Base-by-base conservation (phyloP, 2,329 filamentous ascomycete genomes). In the Fusarium fracticaudum region DNA sequence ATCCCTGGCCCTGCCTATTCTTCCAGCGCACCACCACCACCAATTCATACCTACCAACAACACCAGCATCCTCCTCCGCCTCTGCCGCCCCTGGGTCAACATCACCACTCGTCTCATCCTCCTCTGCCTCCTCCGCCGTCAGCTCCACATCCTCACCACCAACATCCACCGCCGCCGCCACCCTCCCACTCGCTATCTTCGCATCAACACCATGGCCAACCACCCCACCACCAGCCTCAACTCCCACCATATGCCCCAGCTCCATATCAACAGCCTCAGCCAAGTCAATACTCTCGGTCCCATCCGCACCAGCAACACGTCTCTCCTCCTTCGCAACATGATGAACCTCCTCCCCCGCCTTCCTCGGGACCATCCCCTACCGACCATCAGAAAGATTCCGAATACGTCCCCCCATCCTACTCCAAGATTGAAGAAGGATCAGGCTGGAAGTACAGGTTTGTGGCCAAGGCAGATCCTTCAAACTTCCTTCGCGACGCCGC, bases 401-500 rank as follows among this genome's bases (percentile, higher is more conserved):
- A 69, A 43, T 66, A 69, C 24, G 72, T 78, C 64, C 67, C 81
- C 6, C 65, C 75, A 22, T 70, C 79, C 6, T 77, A 82, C 24
- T 82, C 82, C 33, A 81, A 80, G 44, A 70, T 83, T n/a, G 82
- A 84, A 60, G 79, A 82, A 35, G 60, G 64, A 14, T 78, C 80
- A 10, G 81, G 82, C 17, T 77, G 81, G 66, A 82, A 80, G 65
- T 84, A 83, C 40, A 78, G 79, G 82, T 84, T 60, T 64, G 81
- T 78, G 33, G 24, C 31, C 24, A 22, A 45, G 29, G 20, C 43
- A 14, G 18, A 40, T 26, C 37, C 15, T 31, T 24, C 44, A 48
- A 43, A 60, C n/a, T 26, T 40, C 14, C n/a, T 41, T 51, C 8
- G 15, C 40, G 24, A 29, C n/a, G 31, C 38, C 59, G 50, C 77